phyloP scores from a whole-genome alignment of 176 grass and related monocot genomes.

The Otatea glauca region DNA sequence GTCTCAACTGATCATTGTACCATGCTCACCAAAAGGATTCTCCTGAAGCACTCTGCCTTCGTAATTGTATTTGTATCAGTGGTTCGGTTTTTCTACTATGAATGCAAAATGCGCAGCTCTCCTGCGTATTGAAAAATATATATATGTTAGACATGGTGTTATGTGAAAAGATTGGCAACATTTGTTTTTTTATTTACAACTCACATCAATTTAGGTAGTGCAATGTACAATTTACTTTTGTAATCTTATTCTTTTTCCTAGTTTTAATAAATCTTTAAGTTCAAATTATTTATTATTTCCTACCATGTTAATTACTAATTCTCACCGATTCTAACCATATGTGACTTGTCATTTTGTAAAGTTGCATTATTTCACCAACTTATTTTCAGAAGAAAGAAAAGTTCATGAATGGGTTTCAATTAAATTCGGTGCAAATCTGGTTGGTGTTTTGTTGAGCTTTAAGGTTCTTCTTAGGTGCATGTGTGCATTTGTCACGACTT shows the following conservation, averaged over 20 bases:
- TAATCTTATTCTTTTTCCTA: background rate
- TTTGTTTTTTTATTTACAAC: background rate
- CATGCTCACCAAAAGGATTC: too few relatives aligned
- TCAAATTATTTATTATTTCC: background rate
- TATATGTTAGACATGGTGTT: too few relatives aligned
- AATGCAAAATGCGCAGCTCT: too few relatives aligned
- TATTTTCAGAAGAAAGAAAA: background rate
- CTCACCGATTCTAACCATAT: background rate
- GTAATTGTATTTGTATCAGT: too few relatives aligned
- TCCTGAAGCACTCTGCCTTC: too few relatives aligned
- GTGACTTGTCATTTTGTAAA: background rate
- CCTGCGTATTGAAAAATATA: too few relatives aligned
- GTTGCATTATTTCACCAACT: background rate
- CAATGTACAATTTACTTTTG: background rate
- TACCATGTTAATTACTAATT: background rate
- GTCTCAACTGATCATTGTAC: too few relatives aligned
- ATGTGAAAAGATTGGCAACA: too few relatives aligned
- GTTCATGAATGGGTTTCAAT: background rate
- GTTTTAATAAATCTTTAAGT: background rate
- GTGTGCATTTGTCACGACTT: background rate
- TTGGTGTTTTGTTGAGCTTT: background rate
- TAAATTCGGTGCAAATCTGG: background rate
- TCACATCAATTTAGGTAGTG: background rate
- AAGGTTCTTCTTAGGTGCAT: background rate
- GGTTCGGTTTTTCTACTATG: too few relatives aligned